Evolutionary conservation across 768 basidiomycete species (phyloP).

Genomic region (Coprinopsis strossmayeri): DNA sequence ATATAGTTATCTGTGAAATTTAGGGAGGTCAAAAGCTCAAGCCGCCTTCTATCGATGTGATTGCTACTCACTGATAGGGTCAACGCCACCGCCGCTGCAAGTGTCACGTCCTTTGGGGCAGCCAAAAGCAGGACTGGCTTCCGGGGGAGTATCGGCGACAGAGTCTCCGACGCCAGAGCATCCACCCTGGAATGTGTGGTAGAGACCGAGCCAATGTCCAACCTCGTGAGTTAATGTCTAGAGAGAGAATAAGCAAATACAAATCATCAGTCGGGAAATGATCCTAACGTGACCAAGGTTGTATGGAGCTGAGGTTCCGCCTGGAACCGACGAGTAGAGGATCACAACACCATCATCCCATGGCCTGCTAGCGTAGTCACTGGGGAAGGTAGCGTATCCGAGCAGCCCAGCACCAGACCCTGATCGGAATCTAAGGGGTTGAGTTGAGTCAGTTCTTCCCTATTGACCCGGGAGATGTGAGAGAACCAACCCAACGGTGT

Average conservation of each 20-base stretch:
- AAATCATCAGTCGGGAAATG: background rate
- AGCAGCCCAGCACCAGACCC: slow-evolving; percentile 38
- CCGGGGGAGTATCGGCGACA: slow-evolving; percentile 42
- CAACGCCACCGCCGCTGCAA: slow-evolving; percentile 33
- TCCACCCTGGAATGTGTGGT: slow-evolving; percentile 53
- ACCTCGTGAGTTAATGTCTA: slow-evolving; percentile 48
- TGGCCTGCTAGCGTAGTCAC: slow-evolving; percentile 29
- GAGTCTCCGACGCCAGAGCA: slow-evolving; percentile 33
- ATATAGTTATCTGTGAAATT: slow-evolving; percentile 26
- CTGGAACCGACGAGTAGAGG: slow-evolving; percentile 33
- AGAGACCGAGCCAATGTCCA: slow-evolving; percentile 58
- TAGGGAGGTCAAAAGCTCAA: too few species aligned
- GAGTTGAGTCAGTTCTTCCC: slow-evolving; percentile 8
- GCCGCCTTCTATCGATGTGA: background rate
- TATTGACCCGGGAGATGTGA: too few species aligned
- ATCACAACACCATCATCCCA: slow-evolving; percentile 46
- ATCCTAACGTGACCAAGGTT: slow-evolving; percentile 31
- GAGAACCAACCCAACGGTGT: slow-evolving; percentile 43
- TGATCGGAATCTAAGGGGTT: slow-evolving; percentile 28
- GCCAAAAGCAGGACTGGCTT: slow-evolving; percentile 34
- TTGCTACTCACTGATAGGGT: slow-evolving; percentile 33
- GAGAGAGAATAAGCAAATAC: slow-evolving; percentile 8
- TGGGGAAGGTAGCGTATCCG: slow-evolving; percentile 51
- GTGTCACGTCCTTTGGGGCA: slow-evolving; percentile 33
- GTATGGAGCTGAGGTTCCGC: slow-evolving; percentile 35